These are phyloP conservation scores for Candida namnaoensis DNA, from an alignment of 805 yeast genomes.

Conservation along the genomic window DNA sequence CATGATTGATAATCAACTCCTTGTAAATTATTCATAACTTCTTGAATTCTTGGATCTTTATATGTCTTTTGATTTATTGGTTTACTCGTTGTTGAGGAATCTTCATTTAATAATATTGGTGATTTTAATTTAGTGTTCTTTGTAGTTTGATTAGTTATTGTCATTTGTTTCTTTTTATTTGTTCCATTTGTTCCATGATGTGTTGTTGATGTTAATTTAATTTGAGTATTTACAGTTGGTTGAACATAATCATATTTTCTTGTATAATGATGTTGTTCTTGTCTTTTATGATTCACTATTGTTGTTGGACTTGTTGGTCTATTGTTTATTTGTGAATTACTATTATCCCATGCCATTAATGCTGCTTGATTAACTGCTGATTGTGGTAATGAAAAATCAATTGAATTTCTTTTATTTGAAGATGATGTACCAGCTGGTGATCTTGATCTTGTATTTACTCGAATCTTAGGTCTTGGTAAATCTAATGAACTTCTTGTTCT, in stretches of 20 bases:
- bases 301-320: conserved; percentile 1
- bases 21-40: conserved; percentile 23
- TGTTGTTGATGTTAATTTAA: conserved; percentile 11
- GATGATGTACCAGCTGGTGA: conserved; percentile 6
- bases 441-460: conserved; percentile 6
- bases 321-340: neutral
- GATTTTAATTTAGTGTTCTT: neutral
- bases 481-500: conserved; percentile 8
- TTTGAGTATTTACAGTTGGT: conserved; percentile 17
- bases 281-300: too few species aligned
- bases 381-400: conserved; percentile 11
- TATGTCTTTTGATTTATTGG: conserved; percentile 1
- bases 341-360: conserved; percentile 16
- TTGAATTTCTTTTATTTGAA: conserved; percentile 10
- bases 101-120: neutral
- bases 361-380: conserved; percentile 11
- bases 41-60: conserved; percentile 13
- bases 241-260: conserved; percentile 16
- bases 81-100: neutral
- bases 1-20: conserved; percentile 82
- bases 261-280: neutral
- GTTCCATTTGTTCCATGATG: neutral
- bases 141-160: neutral
- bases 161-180: neutral
- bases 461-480: conserved; percentile 6